Percentiles rank a stretch among this genome's conserved stretches.
phyloP scores from a whole-genome alignment of 164 flowering plant species.

The Vitis labrusca region DNA sequence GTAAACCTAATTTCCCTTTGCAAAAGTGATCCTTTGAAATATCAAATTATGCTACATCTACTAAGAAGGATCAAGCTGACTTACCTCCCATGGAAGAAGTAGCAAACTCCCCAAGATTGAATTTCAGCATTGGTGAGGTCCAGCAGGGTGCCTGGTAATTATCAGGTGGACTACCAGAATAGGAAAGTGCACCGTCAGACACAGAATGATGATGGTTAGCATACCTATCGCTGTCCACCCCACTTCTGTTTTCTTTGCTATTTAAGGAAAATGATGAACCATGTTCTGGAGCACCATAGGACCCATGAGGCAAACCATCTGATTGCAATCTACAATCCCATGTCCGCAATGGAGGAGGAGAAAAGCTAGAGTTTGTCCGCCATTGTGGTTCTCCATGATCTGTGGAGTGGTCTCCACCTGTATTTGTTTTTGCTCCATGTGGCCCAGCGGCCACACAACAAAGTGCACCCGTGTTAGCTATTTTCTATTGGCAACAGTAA shows the following conservation, averaged over 20 bases:
- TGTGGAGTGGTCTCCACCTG: constrained; percentile 22
- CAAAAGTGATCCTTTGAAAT: not conserved
- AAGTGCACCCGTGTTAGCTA: constrained; percentile 55
- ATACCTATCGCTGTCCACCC: constrained; percentile 34
- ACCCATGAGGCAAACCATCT: constrained; percentile 28
- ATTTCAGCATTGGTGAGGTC: constrained; percentile 36
- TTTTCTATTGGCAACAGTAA: constrained; percentile 22
- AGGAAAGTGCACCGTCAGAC: constrained; percentile 49
- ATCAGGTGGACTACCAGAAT: constrained; percentile 39
- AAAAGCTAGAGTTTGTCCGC: constrained; percentile 45
- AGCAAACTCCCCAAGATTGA: constrained; percentile 21
- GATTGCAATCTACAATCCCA: constrained; percentile 44
- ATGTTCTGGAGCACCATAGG: constrained; percentile 20
- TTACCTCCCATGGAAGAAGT: constrained; percentile 33
- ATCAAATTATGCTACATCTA: not conserved
- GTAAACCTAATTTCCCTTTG: not conserved
- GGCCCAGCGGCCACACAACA: constrained; percentile 61
- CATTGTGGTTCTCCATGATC: constrained; percentile 37
- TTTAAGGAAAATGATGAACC: constrained; percentile 36
- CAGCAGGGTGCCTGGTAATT: constrained; percentile 30
- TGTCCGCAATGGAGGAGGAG: constrained; percentile 44
- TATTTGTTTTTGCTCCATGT: constrained; percentile 35
- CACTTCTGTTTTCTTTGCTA: constrained; percentile 36
- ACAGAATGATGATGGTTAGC: constrained; percentile 47
- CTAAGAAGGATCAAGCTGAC: not conserved